Base-by-base conservation (phyloP, 2,329 filamentous ascomycete species). In the Paecilomyces formosus region DNA sequence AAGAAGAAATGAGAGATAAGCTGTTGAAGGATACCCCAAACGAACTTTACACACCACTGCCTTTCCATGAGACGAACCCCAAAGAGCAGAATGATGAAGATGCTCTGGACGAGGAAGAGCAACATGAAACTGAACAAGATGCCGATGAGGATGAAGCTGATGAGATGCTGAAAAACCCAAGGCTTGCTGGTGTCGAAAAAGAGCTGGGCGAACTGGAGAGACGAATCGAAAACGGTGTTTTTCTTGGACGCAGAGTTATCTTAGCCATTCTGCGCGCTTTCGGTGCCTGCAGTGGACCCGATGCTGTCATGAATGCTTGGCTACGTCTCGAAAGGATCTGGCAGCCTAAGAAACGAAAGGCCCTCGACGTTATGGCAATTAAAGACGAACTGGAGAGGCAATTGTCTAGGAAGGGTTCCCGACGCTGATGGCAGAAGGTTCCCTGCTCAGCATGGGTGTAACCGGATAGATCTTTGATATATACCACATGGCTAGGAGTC, bases 191-290 rank as follows among this genome's bases (percentile, higher is more conserved):
- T 13, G 52, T 58, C 28, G 56, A 60, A 26, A 55, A 60, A 8
- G 63, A 63, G 9, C 56, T 61, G 30, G 64, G 69, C 22, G 61
- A 67, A 3, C 56, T 70, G 12, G 68, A 71, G 26, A 65, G 62
- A 35, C 68, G 68, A 52, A 65, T 76, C 18, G 71, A 75, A 35
- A 76, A 76, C 58, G 71, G 70, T 3, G 68, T 77, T 12, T 77
- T 76, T 55, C 62, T 77, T 8, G 74, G 75, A n/a, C 73, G 73
- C 24, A 70, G 68, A 53, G 71, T 77, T 62, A 70, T 75, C 26
- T 68, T 74, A 50, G 63, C 68, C 18, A 74, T 75, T 53, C 61
- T 77, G 28, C 72, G 70, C 49, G 75, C 75, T 4, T 76, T 76
- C 62, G 71, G 70, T 49, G 61, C 66, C 26, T 76, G 73, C 57